phyloP scores from a whole-genome alignment of 75 land plant species.

The Sequoia sempervirens region DNA sequence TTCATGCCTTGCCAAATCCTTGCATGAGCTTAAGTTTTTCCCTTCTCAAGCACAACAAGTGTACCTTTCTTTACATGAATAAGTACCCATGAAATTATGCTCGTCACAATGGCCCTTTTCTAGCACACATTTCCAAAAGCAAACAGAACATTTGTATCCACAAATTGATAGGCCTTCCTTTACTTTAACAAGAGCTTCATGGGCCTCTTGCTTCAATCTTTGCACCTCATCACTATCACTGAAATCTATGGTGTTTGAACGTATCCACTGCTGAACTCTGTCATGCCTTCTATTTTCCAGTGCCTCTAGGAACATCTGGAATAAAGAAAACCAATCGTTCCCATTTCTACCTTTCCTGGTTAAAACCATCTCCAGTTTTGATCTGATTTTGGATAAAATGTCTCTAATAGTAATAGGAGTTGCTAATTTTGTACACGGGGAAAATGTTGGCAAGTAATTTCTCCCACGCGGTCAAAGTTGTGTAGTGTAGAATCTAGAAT shows the following conservation, averaged over 20 bases:
- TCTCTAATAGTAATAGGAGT: not conserved
- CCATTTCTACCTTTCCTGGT: too few species aligned
- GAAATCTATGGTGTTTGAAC: slow-evolving; percentile 18
- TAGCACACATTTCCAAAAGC: slow-evolving; percentile 25
- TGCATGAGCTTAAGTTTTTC: too few species aligned
- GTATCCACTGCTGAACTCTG: slow-evolving; percentile 22
- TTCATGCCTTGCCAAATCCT: too few species aligned
- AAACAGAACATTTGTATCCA: slow-evolving; percentile 24
- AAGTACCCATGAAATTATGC: slow-evolving; percentile 27
- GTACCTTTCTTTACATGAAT: slow-evolving; percentile 15
- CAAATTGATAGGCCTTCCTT: slow-evolving; percentile 21
- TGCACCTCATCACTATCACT: slow-evolving; percentile 24
- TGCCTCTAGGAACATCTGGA: slow-evolving; percentile 18
- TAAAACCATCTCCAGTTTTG: too few species aligned
- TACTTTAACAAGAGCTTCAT: slow-evolving; percentile 11
- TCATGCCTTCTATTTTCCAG: slow-evolving; percentile 15
- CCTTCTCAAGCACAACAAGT: too few species aligned
- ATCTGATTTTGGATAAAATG: too few species aligned
- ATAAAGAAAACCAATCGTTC: not conserved
- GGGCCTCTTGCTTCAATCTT: slow-evolving; percentile 17
- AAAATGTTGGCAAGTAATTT: too few species aligned
- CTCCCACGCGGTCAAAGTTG: too few species aligned
- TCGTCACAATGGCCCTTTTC: slow-evolving; percentile 16
- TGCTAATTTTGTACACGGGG: not conserved
- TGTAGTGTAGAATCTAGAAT: too few species aligned